These are phyloP conservation scores for Magnolia officinalis DNA, from an alignment of 164 flowering plant species.

Conservation along the genomic window DNA sequence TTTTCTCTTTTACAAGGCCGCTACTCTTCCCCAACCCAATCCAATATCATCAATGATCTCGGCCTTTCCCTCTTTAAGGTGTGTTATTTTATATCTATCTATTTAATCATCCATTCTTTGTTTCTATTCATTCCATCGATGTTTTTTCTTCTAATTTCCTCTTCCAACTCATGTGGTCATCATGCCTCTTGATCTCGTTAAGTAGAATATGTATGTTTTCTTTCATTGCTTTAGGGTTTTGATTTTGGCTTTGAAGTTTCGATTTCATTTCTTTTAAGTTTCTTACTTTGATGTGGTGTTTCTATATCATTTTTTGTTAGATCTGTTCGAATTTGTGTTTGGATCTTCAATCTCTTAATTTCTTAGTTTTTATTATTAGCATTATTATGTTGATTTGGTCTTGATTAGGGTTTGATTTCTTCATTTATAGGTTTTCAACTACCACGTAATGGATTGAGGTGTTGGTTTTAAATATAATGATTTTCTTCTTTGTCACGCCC, in stretches of 20 bases:
- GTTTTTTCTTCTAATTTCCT: no score
- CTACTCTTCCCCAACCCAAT: no score
- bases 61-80: no score
- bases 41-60: no score
- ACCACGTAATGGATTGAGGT: not conserved
- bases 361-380: not conserved
- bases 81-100: no score
- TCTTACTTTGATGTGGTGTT: not conserved
- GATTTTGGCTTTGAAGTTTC: not conserved
- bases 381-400: not conserved
- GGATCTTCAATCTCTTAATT: not conserved
- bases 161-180: slow-evolving; percentile 50
- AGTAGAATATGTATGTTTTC: slow-evolving; percentile 77
- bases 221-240: not conserved
- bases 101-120: no score
- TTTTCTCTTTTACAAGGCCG: no score
- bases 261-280: not conserved
- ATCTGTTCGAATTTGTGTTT: not conserved
- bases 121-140: no score
- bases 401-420: not conserved
- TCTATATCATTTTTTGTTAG: not conserved
- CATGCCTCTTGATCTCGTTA: slow-evolving; percentile 76
- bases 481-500: no score
- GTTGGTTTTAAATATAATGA: no score
- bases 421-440: not conserved